Conservation (phyloP, 2,329 filamentous ascomycete genomes). For the Phialophora tarda region DNA sequence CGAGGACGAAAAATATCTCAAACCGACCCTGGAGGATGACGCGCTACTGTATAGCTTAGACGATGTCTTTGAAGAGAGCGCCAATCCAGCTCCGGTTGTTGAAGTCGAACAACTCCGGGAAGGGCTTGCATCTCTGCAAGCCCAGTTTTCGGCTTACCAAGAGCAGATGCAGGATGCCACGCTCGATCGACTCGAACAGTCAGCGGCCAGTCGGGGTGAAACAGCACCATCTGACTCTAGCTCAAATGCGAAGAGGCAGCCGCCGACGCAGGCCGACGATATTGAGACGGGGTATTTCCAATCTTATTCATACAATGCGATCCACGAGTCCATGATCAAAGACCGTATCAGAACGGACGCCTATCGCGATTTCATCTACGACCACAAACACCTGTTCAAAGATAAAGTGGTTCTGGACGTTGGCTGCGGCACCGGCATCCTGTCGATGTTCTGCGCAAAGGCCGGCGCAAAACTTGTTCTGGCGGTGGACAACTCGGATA, state of each 20-base stretch:
- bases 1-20: constrained; percentile 78
- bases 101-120: constrained; percentile 65
- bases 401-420: constrained; percentile 90
- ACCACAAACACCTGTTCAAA: constrained; percentile 83
- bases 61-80: constrained; percentile 64
- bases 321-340: constrained; percentile 96
- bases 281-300: constrained; percentile 66
- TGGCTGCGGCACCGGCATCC: constrained; percentile 81
- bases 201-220: constrained; percentile 43
- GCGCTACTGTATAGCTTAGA: constrained; percentile 86
- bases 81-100: constrained; percentile 48
- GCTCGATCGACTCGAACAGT: constrained; percentile 66
- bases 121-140: constrained; percentile 63
- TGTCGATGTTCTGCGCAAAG: constrained; percentile 93
- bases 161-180: constrained; percentile 69
- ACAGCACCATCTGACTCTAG: constrained; percentile 39
- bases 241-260: constrained; percentile 55
- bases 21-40: constrained; percentile 86
- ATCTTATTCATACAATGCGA: constrained; percentile 74
- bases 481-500: constrained; percentile 89
- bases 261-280: constrained; percentile 28
- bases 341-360: constrained; percentile 85
- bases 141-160: constrained; percentile 70
- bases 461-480: constrained; percentile 86
- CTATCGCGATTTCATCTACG: constrained; percentile 94